phyloP scores from a whole-genome alignment of 805 yeast species.

The Hanseniaspora clermontiae region DNA sequence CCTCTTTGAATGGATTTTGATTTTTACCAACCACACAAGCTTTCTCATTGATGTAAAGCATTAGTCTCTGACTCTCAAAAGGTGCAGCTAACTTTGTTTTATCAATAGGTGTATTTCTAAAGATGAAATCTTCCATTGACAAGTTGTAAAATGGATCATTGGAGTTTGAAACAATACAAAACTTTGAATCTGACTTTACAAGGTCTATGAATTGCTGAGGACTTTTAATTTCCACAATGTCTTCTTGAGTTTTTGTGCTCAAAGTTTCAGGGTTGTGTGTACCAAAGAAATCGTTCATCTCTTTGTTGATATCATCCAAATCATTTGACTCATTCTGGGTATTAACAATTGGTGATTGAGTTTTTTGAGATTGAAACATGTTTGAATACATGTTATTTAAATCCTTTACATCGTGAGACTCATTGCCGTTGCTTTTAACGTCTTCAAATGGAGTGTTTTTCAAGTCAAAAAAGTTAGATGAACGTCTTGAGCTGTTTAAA shows the following conservation, averaged over 20 bases:
- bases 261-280: neutral
- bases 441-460: slow-evolving; percentile 10
- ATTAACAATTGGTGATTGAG: too few relatives aligned
- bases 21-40: slow-evolving; percentile 93
- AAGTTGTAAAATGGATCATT: slow-evolving; percentile 58
- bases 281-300: slow-evolving; percentile 9
- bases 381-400: slow-evolving; percentile 1
- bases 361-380: neutral
- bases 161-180: slow-evolving; percentile 1
- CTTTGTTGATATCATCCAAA: slow-evolving; percentile 5
- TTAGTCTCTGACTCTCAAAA: slow-evolving; percentile 37
- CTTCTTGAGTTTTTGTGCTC: neutral
- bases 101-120: slow-evolving; percentile 42
- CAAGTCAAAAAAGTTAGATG: neutral
- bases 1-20: slow-evolving; percentile 89
- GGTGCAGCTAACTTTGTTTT: slow-evolving; percentile 13
- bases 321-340: neutral
- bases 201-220: slow-evolving; percentile 1
- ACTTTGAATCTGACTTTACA: neutral
- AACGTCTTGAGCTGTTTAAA: neutral
- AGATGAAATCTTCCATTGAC: slow-evolving; percentile 71
- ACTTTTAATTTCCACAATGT: neutral
- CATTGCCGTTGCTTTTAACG: neutral
- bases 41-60: slow-evolving; percentile 64
- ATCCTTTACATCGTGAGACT: neutral